Evolutionary conservation across 1,139 yeast genomes (phyloP).

Genomic region (Arxiozyma telluris): DNA sequence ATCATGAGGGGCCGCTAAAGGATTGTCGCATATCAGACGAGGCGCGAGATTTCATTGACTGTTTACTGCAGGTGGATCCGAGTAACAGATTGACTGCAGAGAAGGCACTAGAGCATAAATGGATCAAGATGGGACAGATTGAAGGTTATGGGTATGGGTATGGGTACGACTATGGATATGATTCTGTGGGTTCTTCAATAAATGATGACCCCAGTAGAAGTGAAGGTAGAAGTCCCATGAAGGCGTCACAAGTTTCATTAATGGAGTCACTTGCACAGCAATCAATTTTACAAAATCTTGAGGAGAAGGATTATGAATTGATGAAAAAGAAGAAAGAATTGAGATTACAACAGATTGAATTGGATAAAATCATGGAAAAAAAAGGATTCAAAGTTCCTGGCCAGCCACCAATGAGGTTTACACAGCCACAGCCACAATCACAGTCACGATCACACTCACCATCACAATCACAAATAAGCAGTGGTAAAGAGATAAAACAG

Average conservation of each 20-base stretch:
- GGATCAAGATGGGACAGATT: conserved; percentile 26
- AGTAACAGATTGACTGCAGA: conserved; percentile 58
- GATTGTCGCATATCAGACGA: conserved; percentile 55
- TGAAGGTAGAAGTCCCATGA: background rate
- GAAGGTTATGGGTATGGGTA: background rate
- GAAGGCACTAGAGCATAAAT: conserved; percentile 63
- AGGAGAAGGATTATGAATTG: conserved; percentile 27
- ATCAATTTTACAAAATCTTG: conserved; percentile 43
- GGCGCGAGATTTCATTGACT: conserved; percentile 60
- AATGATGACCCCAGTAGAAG: background rate
- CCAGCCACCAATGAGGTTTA: conserved; percentile 26
- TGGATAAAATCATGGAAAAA: conserved; percentile 9
- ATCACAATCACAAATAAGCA: conserved; percentile 5
- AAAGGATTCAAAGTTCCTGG: conserved; percentile 32
- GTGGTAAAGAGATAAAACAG: background rate
- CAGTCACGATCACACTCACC: too few relatives aligned
- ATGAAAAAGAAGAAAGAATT: conserved; percentile 34
- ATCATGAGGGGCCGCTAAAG: conserved; percentile 68
- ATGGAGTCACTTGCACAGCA: conserved; percentile 69
- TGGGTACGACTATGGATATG: background rate
- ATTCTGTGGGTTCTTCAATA: background rate
- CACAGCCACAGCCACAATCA: conserved; percentile 12
- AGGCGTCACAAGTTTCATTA: conserved; percentile 42
- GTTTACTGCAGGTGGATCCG: conserved; percentile 70
- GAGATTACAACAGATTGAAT: conserved; percentile 10